Evolutionary conservation across 768 basidiomycete genomes (phyloP), one percentile per base, ranked within the genome.

Genomic region (Rossbeevera mucosa): DNA sequence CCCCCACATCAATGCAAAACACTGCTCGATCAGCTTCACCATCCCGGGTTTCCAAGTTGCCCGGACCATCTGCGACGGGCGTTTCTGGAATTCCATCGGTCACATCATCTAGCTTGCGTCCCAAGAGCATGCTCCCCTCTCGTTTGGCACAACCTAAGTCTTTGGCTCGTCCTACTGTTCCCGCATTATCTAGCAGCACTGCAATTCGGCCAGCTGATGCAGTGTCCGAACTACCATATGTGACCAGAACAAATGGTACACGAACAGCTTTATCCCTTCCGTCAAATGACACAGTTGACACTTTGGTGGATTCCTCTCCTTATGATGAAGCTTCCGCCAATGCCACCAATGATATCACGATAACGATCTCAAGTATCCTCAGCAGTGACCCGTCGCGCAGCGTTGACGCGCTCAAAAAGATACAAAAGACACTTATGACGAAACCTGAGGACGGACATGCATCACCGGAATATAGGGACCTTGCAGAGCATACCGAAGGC

Each of bases 321-420:
- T 55, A 61, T 53, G 64, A 67, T 18, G 57, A 63, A 42, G 13
- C 31, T 21, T 46, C 51, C 61, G 14, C 24, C 26, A 52, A 52
- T 42, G 36, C 5, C 55, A 49, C 67, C 69, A 82, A 83, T 51
- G 86, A 84, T 55, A 86, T 93, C 51, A 83, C 86, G 7, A 75
- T 91, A 47, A 85, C 83, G 3, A 94, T 96, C 55, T 93, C 88
- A 25, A 91, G 86, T 52, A 92, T 95, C 48, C 77, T 94, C 44
- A 92, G 90, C 64, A 89, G 85, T 55, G 92, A 97, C 73, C 80
- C 91, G 0, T 72, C 80, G 20, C 80, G 86, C 24, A 92, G 91
- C 61, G 93, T 97, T 24, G 94, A 98, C 54, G 91, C 93, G 0
- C 74, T 99, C 61, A 99, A 99, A 75, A 87, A 82, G 64, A 81